Percentiles rank a stretch among this genome's conserved stretches.
These are phyloP conservation scores for Monilinia polystroma DNA, from an alignment of 2,329 filamentous ascomycete species.

Conservation along the genomic window DNA sequence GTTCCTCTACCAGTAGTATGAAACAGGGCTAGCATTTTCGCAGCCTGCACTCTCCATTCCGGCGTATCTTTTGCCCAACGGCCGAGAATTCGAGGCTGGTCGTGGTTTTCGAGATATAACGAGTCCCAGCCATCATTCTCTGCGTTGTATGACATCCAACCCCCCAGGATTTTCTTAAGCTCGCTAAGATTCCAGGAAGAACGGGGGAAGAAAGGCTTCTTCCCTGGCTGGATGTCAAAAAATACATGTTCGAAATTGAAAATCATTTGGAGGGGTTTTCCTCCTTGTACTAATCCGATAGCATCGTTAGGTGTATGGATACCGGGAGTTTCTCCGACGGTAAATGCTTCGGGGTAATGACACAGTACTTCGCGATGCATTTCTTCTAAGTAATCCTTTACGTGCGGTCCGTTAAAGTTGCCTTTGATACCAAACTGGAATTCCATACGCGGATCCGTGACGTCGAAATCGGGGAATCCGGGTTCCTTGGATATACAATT, in stretches of 20 bases:
- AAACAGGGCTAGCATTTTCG: conserved; percentile 55
- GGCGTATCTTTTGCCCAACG: conserved; percentile 46
- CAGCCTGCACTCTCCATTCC: conserved; percentile 45
- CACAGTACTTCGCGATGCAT: conserved; percentile 39
- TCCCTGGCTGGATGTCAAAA: conserved; percentile 1
- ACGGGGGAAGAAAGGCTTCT: conserved; percentile 30
- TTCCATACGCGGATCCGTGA: conserved; percentile 38
- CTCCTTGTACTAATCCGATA: conserved; percentile 53
- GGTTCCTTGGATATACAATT: conserved; percentile 65
- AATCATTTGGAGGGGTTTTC: conserved; percentile 66
- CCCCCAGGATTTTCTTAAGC: conserved; percentile 49
- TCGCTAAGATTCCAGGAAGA: conserved; percentile 42
- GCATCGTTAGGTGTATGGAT: conserved; percentile 50
- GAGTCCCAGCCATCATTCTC: conserved; percentile 56
- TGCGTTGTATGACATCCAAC: conserved; percentile 53
- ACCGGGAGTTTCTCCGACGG: conserved; percentile 51
- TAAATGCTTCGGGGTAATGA: conserved; percentile 50
- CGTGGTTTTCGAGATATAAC: conserved; percentile 58
- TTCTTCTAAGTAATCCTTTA: conserved; percentile 52
- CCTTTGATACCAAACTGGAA: conserved; percentile 46
- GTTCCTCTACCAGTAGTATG: conserved; percentile 53
- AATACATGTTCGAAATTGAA: conserved; percentile 63
- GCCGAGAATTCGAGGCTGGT: conserved; percentile 53
- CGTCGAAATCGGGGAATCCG: conserved; percentile 53
- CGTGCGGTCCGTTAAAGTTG: conserved; percentile 57